Base-by-base conservation (phyloP, 352 stramenopile species). In the Halophytophthora batemanensis region DNA sequence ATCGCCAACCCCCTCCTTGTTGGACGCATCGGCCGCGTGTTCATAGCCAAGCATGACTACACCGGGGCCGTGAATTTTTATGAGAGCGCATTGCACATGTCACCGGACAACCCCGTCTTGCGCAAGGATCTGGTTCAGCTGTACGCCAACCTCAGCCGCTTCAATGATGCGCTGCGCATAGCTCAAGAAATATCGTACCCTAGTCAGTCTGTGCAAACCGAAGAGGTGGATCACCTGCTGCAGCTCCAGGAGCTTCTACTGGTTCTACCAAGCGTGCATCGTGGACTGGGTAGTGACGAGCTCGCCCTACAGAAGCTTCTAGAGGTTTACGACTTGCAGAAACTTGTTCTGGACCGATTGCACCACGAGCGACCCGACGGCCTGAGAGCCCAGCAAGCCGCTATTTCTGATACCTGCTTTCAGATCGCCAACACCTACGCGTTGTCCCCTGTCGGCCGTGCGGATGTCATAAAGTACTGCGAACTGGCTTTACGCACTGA, bases 31-130 rank as follows among this genome's bases (percentile, higher is more conserved):
- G 93, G 90, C 29, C 82, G 87, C 25, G 89, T 96, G 13, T 71
- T 98, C 18, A 85, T 97, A 50, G 79, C 86, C 25, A 98, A 94
- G 50, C 93, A 98, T 60, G 89, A 98, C 69, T 98, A 97, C 61
- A 54, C 87, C 45, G 87, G 93, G 50, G 93, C 93, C 19, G 79
- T 97, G 7, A 87, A 97, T 23, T 98, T 98, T 72, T 98, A 98
- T 62, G 82, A 96, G 50, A 89, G 77, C 23, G 88, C 92, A 12
- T 58, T 98, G 37, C 82, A 92, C 38, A 66, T 92, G 33, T 67
- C 81, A 15, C 77, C 86, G 12, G 58, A 62, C 15, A 94, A 93
- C 50, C 71, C 91, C 15, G 58, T 86, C 37, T 53, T 98, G 12
- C 80, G 90, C 17, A 91, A 91, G 55, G 91, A 98, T 59, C 71